phyloP scores from a whole-genome alignment of 305 asterid species.

The Rubia tinctorum region DNA sequence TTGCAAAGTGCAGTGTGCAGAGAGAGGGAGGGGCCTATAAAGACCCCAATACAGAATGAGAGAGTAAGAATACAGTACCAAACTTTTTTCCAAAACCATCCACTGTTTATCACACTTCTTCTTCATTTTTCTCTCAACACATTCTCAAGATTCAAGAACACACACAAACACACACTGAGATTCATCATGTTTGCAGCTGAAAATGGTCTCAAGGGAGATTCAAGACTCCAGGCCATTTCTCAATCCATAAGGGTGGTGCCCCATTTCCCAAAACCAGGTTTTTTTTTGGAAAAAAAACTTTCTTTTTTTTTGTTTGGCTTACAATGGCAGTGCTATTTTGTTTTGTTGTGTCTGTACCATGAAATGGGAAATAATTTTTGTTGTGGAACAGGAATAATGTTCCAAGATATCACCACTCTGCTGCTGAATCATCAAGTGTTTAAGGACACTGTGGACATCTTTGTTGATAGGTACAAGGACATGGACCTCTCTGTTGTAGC shows the following conservation, averaged over 20 bases:
- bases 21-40: constrained; percentile 17
- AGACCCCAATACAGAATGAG: constrained; percentile 2
- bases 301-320: neutral
- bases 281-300: neutral
- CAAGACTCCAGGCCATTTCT: constrained; percentile 78
- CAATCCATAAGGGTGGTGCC: constrained; percentile 79
- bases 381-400: constrained; percentile 66
- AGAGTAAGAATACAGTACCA: neutral
- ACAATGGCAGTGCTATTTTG: neutral
- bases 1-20: constrained; percentile 14
- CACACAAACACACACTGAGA: constrained; percentile 13
- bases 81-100: neutral
- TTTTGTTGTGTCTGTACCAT: neutral
- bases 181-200: constrained; percentile 71
- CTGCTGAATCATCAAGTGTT: constrained; percentile 68
- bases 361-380: neutral
- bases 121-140: neutral
- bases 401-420: constrained; percentile 84
- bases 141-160: constrained; percentile 1
- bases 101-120: neutral
- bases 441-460: constrained; percentile 73
- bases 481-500: constrained; percentile 90
- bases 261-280: constrained; percentile 81
- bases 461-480: constrained; percentile 72
- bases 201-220: constrained; percentile 80